phyloP scores from a whole-genome alignment of 805 yeast species.

The Hemisphaericaspora nanyangensis region DNA sequence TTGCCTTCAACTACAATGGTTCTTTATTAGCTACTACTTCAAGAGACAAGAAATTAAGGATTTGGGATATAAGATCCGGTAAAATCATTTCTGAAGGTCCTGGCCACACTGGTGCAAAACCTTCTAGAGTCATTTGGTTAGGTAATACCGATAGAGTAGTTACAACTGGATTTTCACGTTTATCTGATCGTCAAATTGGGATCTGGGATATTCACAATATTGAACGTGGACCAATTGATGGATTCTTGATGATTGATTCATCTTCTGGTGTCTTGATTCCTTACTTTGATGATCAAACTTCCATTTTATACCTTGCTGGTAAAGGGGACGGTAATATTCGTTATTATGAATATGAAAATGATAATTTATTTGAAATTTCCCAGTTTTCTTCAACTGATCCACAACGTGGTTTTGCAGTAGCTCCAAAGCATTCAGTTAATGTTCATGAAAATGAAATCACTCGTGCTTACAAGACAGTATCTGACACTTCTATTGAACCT shows the following conservation, averaged over 20 bases:
- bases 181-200: constrained; percentile 93
- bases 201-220: constrained; percentile 83
- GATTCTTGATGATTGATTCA: constrained; percentile 80
- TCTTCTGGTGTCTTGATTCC: constrained; percentile 95
- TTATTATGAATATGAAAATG: constrained; percentile 85
- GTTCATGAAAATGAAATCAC: constrained; percentile 82
- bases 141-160: constrained; percentile 81
- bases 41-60: constrained; percentile 83
- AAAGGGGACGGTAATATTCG: constrained; percentile 98
- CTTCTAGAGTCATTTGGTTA: constrained; percentile 84
- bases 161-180: constrained; percentile 91
- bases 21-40: constrained; percentile 81
- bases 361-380: constrained; percentile 77
- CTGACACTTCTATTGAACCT: constrained; percentile 83
- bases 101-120: constrained; percentile 92
- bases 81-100: constrained; percentile 75
- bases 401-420: constrained; percentile 91
- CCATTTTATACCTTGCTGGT: constrained; percentile 85
- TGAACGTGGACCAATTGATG: constrained; percentile 81
- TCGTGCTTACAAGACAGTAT: constrained; percentile 80
- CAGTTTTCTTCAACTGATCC: constrained; percentile 88
- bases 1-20: constrained; percentile 89
- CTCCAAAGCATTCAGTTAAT: constrained; percentile 80
- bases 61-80: constrained; percentile 86
- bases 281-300: constrained; percentile 75